Evolutionary conservation across 345 rosid genomes (phyloP), one percentile per base, ranked within the genome.

Genomic region (Moricandia moricandioides): DNA sequence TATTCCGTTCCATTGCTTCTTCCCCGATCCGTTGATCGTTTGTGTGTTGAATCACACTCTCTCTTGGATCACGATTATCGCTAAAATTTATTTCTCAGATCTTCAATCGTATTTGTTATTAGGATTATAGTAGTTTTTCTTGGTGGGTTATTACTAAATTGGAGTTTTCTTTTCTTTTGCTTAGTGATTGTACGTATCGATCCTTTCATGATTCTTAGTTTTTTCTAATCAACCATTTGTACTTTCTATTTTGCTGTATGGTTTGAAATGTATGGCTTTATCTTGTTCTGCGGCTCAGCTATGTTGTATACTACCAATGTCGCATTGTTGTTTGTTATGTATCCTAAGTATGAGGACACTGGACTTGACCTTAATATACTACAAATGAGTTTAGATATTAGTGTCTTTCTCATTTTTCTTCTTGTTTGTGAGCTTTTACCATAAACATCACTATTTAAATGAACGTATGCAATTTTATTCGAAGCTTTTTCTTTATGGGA

Each of bases 11-110:
- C 62, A 71, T 71, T 65, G 72, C 35, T 57, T 70, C 61, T 33
- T 47, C 62, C 45, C 80, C 34, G 76, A 65, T 71, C 45, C 26
- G 74, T 17, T 56, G 52, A 57, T 77, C 34, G 61, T 64, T 7
- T 77, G 33, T 33, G 69, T 61, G 52, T 33, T 33, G 49, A 12
- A 17, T 59, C 70, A 9, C 30, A 13, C 57, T 62, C 45, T 35
- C 58, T 35, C 51, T 10, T 31, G 8, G 51, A 30, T 76, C 24
- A 39, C 47, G 70, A 69, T 9, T 39, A 29, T 62, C 2, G 65
- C 17, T 62, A 9, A 58, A 9, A 18, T 40, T 21, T 8, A 7
- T 18, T 26, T 65, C 30, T 65, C 5, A 40, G 60, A 76, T 63
- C 39, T 56, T 45, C 26, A 54, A 35, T 77, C 55, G 51, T n/a